Evolutionary conservation across 2,329 filamentous ascomycete genomes (phyloP).

Genomic region (Thelonectria blattea): DNA sequence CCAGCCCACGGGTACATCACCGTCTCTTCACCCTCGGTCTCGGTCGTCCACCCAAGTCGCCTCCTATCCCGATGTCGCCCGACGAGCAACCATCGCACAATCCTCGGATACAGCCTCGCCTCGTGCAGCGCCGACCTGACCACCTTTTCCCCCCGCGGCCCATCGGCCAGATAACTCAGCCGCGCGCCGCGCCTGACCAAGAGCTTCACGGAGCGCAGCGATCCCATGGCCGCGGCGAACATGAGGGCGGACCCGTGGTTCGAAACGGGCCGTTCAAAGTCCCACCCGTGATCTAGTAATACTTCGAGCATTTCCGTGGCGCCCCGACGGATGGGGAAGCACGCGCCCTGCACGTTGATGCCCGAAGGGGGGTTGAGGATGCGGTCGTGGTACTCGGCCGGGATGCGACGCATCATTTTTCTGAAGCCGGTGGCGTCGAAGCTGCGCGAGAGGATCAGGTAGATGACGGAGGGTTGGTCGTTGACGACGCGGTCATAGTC

Average conservation of each 20-base stretch:
- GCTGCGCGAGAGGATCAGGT: not conserved
- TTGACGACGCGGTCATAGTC: constrained; percentile 28
- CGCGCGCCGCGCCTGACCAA: constrained; percentile 28
- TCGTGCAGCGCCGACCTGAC: constrained; percentile 22
- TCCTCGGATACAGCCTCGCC: constrained; percentile 21
- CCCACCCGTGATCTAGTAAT: constrained; percentile 26
- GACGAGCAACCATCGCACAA: constrained; percentile 30
- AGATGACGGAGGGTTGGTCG: constrained; percentile 25
- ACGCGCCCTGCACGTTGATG: constrained; percentile 2
- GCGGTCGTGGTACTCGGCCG: constrained; percentile 14
- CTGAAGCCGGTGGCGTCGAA: not conserved
- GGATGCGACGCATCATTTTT: constrained; percentile 27
- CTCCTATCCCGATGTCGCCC: constrained; percentile 24
- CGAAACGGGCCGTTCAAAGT: constrained; percentile 24
- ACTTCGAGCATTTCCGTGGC: constrained; percentile 5
- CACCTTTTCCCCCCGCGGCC: constrained; percentile 16
- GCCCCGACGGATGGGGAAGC: constrained; percentile 16
- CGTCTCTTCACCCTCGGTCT: not conserved
- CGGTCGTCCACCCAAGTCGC: constrained; percentile 9
- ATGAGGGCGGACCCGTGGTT: constrained; percentile 29
- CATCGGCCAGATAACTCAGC: constrained; percentile 21
- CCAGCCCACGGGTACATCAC: constrained; percentile 27
- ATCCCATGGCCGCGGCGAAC: constrained; percentile 28
- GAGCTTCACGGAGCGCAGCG: constrained; percentile 24
- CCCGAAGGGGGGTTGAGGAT: constrained; percentile 22